Conservation (phyloP, 2,329 filamentous ascomycete species). For the Cercospora beticola region DNA sequence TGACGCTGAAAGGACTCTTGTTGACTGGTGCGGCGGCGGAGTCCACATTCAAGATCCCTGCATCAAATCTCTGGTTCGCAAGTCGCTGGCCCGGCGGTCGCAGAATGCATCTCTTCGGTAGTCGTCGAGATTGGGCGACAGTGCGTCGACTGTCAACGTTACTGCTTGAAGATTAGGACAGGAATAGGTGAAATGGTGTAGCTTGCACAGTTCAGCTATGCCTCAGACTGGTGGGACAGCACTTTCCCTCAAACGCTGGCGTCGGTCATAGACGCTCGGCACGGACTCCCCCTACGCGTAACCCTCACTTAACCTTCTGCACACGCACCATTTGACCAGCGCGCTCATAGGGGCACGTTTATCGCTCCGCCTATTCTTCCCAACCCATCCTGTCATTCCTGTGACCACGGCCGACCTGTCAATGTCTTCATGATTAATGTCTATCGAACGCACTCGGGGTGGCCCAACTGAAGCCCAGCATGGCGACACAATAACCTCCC, state of each 20-base stretch:
- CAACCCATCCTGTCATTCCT: not conserved
- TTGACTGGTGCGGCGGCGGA: not conserved
- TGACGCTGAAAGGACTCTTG: not conserved
- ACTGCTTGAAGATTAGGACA: not conserved
- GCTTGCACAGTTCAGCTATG: not conserved
- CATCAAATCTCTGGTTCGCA: not conserved
- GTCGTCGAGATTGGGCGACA: not conserved
- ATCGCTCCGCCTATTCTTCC: not conserved
- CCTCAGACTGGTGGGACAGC: not conserved
- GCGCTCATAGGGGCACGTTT: not conserved
- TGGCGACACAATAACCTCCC: constrained; percentile 12
- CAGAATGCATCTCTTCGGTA: not conserved
- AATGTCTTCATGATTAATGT: constrained; percentile 21
- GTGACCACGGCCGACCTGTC: not conserved
- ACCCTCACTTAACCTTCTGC: not conserved
- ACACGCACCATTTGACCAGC: not conserved
- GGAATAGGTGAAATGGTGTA: not conserved
- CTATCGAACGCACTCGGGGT: constrained; percentile 10
- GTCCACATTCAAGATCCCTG: not conserved
- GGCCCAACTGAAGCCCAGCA: constrained; percentile 20
- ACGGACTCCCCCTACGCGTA: constrained; percentile 3
- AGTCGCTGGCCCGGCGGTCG: not conserved
- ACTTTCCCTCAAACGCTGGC: constrained; percentile 5
- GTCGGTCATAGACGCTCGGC: not conserved
- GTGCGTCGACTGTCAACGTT: not conserved